Evolutionary conservation across 441 rosid species (phyloP).

Genomic region (Populus hybrid): DNA sequence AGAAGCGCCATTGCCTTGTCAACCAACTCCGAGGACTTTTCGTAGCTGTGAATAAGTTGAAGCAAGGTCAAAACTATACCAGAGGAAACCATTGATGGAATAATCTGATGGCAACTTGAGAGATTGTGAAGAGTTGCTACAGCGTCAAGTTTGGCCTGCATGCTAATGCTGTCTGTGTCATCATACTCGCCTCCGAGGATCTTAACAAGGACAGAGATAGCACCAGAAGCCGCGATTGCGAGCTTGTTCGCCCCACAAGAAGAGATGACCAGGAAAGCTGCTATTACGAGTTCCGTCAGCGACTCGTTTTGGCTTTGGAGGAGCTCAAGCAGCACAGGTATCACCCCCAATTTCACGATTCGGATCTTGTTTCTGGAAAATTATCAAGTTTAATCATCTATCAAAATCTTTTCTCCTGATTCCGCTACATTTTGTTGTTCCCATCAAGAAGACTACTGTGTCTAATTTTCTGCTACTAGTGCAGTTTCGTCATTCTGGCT

Average conservation of each 20-base stretch:
- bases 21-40: slow-evolving; percentile 43
- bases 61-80: slow-evolving; percentile 49
- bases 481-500: too few relatives aligned
- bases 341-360: slow-evolving; percentile 57
- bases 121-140: slow-evolving; percentile 74
- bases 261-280: slow-evolving; percentile 63
- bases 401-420: not conserved
- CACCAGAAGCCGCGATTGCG: slow-evolving; percentile 53
- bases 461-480: too few relatives aligned
- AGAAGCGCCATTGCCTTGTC: slow-evolving; percentile 65
- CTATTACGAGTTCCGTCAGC: slow-evolving; percentile 45
- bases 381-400: not conserved
- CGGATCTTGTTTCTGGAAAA: slow-evolving; percentile 64
- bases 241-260: slow-evolving; percentile 66
- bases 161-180: slow-evolving; percentile 14
- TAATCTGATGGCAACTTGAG: slow-evolving; percentile 54
- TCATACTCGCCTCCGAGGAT: slow-evolving; percentile 24
- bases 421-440: not conserved
- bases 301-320: slow-evolving; percentile 41
- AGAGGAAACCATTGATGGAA: slow-evolving; percentile 50
- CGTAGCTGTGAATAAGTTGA: slow-evolving; percentile 34
- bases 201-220: slow-evolving; percentile 43
- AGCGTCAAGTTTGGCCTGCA: slow-evolving; percentile 55
- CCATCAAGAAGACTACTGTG: not conserved
- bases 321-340: slow-evolving; percentile 57